Evolutionary conservation across 352 stramenopile species (phyloP), one percentile per base, ranked within the genome.

Genomic region (Phytophthora boehmeriae): DNA sequence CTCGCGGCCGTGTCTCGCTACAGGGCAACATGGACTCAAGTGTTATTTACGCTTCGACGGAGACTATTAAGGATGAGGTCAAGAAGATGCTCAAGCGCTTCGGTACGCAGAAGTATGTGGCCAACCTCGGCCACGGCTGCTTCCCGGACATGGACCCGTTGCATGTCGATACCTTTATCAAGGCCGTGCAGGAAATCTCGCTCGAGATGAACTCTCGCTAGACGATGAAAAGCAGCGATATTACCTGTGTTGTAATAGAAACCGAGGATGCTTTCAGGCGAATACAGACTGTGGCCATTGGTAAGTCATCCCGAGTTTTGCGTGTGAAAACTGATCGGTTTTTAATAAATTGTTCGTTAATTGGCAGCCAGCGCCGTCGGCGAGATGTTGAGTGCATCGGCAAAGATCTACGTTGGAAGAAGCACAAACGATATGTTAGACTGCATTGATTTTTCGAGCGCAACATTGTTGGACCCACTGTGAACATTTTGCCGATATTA

Each of bases 51-150:
- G 83, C 86, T 48, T 89, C 72, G n/a, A 76, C 82, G 8, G 90
- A 96, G 43, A 83, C 84, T 50, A 96, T 98, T 38, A 78, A 85
- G 42, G 75, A 84, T 53, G 74, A 94, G 63, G 86, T 95, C 30
- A 90, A 90, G 78, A 93, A 98, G 71, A 97, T 99, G 92, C 81
- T 99, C 50, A 75, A 93, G 64, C 85, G 83, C 41, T 96, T 99
- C 54, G 96, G 95, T 43, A 97, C 95, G 30, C 89, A 98, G 71
- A 82, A 87, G 52, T 95, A 99, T 66, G 98, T 99, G 72, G 96
- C 96, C 17, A 99, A 99, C 78, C 87, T 99, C 36, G 97, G 97
- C 45, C 96, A 99, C 69, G 97, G 97, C 45, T 96, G 98, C 58
- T 97, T 97, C 67, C 96, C 96, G 22, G 96, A 98, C 69, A 97